Conservation (phyloP, 176 grass and related monocot species). For the Canna indica region DNA sequence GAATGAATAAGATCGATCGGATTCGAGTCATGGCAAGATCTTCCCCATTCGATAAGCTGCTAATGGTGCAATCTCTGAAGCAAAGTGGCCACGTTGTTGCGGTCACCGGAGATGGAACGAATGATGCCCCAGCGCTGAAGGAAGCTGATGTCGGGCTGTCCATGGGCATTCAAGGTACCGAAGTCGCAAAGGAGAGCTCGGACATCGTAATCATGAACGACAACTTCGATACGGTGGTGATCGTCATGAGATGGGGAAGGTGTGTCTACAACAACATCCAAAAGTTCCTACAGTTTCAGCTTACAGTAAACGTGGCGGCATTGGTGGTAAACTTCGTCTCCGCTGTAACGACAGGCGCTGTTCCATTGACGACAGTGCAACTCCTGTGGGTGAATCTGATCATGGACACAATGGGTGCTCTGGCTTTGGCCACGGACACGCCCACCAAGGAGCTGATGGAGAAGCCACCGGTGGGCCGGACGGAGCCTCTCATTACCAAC, state of each 20-base stretch:
- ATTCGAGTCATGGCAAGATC: constrained; percentile 77
- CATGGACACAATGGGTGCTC: constrained; percentile 84
- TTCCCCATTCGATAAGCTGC: constrained; percentile 56
- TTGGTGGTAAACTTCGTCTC: constrained; percentile 62
- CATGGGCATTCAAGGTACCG: constrained; percentile 80
- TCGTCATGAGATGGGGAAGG: constrained; percentile 58
- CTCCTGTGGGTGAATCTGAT: constrained; percentile 81
- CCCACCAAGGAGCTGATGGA: constrained; percentile 50
- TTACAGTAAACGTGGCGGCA: constrained; percentile 66
- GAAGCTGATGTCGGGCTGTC: constrained; percentile 70
- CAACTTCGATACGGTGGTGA: constrained; percentile 77
- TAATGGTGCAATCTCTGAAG: constrained; percentile 69
- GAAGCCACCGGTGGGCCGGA: constrained; percentile 44
- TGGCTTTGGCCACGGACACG: constrained; percentile 57
- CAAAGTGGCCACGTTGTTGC: constrained; percentile 81
- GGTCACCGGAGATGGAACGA: constrained; percentile 73
- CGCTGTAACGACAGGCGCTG: constrained; percentile 29
- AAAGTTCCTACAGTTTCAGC: constrained; percentile 86
- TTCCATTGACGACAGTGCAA: constrained; percentile 63
- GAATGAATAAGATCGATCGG: constrained; percentile 36
- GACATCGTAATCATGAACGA: constrained; percentile 83
- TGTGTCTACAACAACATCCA: constrained; percentile 84
- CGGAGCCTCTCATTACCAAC: constrained; percentile 73
- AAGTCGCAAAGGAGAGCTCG: constrained; percentile 82
- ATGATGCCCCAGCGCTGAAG: constrained; percentile 78